Conservation (phyloP, 1,284 basidiomycete species). For the Irpex sp. region DNA sequence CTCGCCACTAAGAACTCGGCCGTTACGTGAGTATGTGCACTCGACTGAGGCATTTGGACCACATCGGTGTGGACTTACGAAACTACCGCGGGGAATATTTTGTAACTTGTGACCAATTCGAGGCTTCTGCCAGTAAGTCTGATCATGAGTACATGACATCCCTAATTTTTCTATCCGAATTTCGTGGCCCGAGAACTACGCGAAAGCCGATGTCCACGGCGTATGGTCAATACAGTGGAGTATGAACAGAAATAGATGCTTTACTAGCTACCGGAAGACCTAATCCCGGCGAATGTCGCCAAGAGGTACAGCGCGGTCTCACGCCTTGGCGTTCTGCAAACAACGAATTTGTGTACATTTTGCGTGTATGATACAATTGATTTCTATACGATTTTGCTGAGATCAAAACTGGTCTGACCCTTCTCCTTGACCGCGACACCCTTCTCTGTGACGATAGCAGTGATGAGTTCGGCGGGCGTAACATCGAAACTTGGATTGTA, state of each 20-base stretch:
- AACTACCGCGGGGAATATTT: no score
- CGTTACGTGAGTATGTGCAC: no score
- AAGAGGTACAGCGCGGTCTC: background rate
- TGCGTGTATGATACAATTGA: background rate
- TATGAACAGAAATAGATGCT: background rate
- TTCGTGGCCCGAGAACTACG: background rate
- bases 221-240: background rate
- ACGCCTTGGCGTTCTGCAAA: background rate
- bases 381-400: slow-evolving; percentile 46
- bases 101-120: no score
- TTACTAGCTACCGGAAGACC: background rate
- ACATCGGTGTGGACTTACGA: no score
- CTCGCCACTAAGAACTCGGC: no score
- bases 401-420: slow-evolving; percentile 50
- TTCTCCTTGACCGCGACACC: slow-evolving; percentile 70
- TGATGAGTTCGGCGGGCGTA: slow-evolving; percentile 81
- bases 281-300: background rate
- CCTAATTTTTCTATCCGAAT: background rate
- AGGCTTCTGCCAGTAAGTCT: no score
- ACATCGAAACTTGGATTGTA: slow-evolving; percentile 96
- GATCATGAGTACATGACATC: no score
- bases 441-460: slow-evolving; percentile 87
- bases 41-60: no score
- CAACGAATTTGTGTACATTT: background rate
- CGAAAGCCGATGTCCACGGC: background rate